These are phyloP conservation scores for Penicillium alfredii DNA, from an alignment of 495 filamentous ascomycete species.

Conservation along the genomic window DNA sequence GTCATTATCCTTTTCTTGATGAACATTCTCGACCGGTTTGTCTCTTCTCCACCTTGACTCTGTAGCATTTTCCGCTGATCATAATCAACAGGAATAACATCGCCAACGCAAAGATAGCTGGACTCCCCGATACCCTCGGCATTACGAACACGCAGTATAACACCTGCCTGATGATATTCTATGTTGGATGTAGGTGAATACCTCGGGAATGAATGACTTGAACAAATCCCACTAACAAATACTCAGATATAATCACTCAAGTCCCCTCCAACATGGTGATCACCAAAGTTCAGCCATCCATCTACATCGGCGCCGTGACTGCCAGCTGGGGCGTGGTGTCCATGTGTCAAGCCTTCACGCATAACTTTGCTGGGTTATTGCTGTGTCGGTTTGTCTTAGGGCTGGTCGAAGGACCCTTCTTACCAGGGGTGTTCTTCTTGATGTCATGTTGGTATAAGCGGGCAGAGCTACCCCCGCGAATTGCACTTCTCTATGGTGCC, in stretches of 20 bases:
- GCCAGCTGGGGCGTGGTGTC: slow-evolving; percentile 6
- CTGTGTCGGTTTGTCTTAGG: slow-evolving; percentile 5
- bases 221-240: not conserved
- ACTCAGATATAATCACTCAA: slow-evolving; percentile 8
- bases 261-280: slow-evolving; percentile 8
- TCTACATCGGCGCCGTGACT: slow-evolving; percentile 6
- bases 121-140: slow-evolving; percentile 3
- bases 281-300: slow-evolving; percentile 6
- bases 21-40: slow-evolving; percentile 11
- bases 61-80: slow-evolving; percentile 2
- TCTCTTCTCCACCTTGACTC: not conserved
- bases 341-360: slow-evolving; percentile 9
- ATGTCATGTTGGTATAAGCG: slow-evolving; percentile 54
- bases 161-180: slow-evolving; percentile 10
- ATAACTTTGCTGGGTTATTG: slow-evolving; percentile 8
- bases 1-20: slow-evolving; percentile 9
- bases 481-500: slow-evolving; percentile 50
- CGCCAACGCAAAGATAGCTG: slow-evolving; percentile 7
- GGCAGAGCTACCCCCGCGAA: slow-evolving; percentile 42
- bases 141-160: slow-evolving; percentile 5
- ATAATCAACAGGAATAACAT: slow-evolving; percentile 4
- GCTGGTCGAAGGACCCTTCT: slow-evolving; percentile 7
- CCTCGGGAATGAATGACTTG: no score
- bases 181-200: slow-evolving; percentile 11
- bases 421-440: slow-evolving; percentile 30